Evolutionary conservation across 176 grass and related monocot species (phyloP).

Genomic region (Aechmea fasciata): DNA sequence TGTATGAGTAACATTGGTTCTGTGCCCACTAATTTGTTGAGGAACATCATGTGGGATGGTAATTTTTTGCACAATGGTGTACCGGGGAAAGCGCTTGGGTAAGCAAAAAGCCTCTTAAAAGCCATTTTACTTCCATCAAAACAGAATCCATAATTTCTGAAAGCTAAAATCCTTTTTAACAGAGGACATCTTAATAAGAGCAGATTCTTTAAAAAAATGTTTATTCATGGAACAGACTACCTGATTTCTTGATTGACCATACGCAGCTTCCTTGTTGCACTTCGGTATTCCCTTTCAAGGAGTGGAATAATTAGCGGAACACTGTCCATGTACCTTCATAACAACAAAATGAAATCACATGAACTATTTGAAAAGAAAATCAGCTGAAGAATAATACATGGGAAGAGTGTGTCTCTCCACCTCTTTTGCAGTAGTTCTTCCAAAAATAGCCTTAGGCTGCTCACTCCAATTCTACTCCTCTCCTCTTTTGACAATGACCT

Average conservation of each 20-base stretch:
- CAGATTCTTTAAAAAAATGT: too few relatives aligned
- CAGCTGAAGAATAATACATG: neutral
- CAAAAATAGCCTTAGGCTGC: conserved; percentile 71
- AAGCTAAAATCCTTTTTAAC: neutral
- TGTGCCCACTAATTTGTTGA: too few relatives aligned
- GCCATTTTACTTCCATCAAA: too few relatives aligned
- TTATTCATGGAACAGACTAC: conserved; percentile 21
- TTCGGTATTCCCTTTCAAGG: conserved; percentile 66
- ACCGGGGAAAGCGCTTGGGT: too few relatives aligned
- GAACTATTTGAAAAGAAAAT: conserved; percentile 17
- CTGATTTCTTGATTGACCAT: conserved; percentile 70
- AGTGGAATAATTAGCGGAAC: conserved; percentile 84
- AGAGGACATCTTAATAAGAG: too few relatives aligned
- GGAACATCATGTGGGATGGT: too few relatives aligned
- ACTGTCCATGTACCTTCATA: conserved; percentile 66
- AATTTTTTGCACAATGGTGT: too few relatives aligned
- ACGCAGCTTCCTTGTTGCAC: conserved; percentile 49
- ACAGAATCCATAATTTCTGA: too few relatives aligned
- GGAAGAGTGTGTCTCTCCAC: conserved; percentile 23
- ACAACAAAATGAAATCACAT: conserved; percentile 10
- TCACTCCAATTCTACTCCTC: conserved; percentile 66
- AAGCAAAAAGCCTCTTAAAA: too few relatives aligned
- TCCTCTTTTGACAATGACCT: conserved; percentile 66
- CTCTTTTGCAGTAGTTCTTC: conserved; percentile 80
- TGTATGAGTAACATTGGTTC: too few relatives aligned